Evolutionary conservation across 1,284 basidiomycete species (phyloP).

Genomic region (Ganoderma boninense): DNA sequence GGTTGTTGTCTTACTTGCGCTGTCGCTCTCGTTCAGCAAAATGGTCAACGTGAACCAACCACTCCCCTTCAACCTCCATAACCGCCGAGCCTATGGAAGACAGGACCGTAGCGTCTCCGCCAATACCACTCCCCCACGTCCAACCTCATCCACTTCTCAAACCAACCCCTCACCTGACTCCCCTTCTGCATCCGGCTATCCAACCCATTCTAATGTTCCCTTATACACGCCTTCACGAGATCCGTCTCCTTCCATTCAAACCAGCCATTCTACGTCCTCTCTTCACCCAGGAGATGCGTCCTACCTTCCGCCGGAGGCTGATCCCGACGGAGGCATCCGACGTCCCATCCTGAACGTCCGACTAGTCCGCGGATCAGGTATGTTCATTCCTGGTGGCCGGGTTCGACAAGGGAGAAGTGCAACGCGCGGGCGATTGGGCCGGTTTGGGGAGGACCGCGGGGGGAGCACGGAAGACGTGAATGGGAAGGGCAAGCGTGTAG

Average conservation of each 20-base stretch:
- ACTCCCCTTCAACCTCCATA: slow-evolving; percentile 73
- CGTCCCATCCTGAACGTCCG: slow-evolving; percentile 39
- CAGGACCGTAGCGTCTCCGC: slow-evolving; percentile 34
- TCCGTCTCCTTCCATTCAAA: slow-evolving; percentile 41
- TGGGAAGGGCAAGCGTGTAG: slow-evolving; percentile 19
- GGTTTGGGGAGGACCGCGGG: slow-evolving; percentile 33
- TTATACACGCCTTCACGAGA: slow-evolving; percentile 38
- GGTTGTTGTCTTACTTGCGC: slow-evolving; percentile 7
- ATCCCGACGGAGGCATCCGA: slow-evolving; percentile 34
- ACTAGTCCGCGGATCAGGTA: slow-evolving; percentile 35
- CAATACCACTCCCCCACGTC: slow-evolving; percentile 37
- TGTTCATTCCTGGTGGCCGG: slow-evolving; percentile 34
- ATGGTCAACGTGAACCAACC: slow-evolving; percentile 76
- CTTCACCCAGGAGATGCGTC: slow-evolving; percentile 43
- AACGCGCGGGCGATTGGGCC: slow-evolving; percentile 38
- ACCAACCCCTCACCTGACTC: slow-evolving; percentile 21
- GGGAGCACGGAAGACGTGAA: slow-evolving; percentile 15
- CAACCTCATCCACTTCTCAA: slow-evolving; percentile 27
- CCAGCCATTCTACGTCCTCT: slow-evolving; percentile 42
- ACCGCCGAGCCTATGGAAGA: slow-evolving; percentile 48
- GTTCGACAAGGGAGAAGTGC: slow-evolving; percentile 32
- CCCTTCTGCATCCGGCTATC: slow-evolving; percentile 18
- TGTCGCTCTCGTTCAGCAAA: slow-evolving; percentile 53
- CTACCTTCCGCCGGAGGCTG: slow-evolving; percentile 39
- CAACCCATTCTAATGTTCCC: slow-evolving; percentile 20